These are phyloP conservation scores for Uronychia setigera DNA, from an alignment of 73 alveolate genomes.

Conservation along the genomic window DNA sequence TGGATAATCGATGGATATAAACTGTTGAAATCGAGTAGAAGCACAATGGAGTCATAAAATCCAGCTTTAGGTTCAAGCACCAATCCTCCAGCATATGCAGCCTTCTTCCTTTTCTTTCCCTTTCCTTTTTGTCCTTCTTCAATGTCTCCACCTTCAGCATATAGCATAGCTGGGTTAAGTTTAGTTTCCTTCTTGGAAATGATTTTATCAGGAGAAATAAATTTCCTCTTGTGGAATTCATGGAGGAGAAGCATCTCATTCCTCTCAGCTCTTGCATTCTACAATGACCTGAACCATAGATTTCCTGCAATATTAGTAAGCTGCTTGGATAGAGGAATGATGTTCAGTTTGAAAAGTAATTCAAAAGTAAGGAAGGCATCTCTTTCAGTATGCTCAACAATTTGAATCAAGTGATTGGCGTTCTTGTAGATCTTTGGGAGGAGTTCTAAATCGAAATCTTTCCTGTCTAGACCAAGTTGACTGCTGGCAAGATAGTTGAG, in stretches of 20 bases:
- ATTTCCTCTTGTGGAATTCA: slow-evolving; percentile 88
- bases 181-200: slow-evolving; percentile 32
- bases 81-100: slow-evolving; percentile 96
- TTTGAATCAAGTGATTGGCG: slow-evolving; percentile 56
- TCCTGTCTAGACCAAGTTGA: slow-evolving; percentile 73
- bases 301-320: slow-evolving; percentile 99
- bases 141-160: slow-evolving; percentile 73
- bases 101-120: slow-evolving; percentile 82
- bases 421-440: slow-evolving; percentile 64
- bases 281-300: slow-evolving; percentile 97
- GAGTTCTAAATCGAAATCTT: slow-evolving; percentile 86
- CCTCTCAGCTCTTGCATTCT: slow-evolving; percentile 99
- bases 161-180: slow-evolving; percentile 57
- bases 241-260: slow-evolving; percentile 98
- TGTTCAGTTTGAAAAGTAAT: slow-evolving; percentile 78
- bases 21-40: slow-evolving; percentile 98
- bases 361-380: slow-evolving; percentile 80
- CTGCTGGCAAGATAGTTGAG: slow-evolving; percentile 82
- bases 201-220: slow-evolving; percentile 84
- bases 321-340: slow-evolving; percentile 96
- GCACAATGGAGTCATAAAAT: slow-evolving; percentile 93
- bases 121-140: slow-evolving; percentile 57
- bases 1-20: slow-evolving; percentile 99
- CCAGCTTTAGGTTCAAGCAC: slow-evolving; percentile 99
- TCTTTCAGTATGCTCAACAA: slow-evolving; percentile 79